A percentile compares a stretch with the other conserved stretches of the same genome.
Evolutionary conservation across 139 green algal species (phyloP).

Genomic region (Zygnema circumcarinatum): DNA sequence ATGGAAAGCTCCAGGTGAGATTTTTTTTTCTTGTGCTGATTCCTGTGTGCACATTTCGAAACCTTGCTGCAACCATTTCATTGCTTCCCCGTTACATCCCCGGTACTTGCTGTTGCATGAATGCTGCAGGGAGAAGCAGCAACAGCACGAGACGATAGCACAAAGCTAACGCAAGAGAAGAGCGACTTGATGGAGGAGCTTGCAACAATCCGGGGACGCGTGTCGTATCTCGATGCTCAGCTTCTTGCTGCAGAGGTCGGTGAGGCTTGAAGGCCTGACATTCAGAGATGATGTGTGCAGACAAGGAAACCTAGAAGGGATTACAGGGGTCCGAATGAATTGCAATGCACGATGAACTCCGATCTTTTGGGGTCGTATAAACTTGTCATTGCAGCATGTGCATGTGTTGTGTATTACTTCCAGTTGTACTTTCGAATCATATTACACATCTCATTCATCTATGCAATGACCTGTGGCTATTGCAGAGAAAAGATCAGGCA

Average conservation of each 20-base stretch:
- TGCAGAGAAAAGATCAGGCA: not conserved
- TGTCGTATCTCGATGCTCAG: slow-evolving; percentile 27
- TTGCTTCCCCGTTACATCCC: not conserved
- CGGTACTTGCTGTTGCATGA: not conserved
- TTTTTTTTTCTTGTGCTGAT: not conserved
- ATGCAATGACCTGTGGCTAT: not conserved
- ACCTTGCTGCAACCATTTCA: not conserved
- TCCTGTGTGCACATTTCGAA: not conserved
- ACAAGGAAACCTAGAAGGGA: too few relatives aligned
- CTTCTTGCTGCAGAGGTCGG: slow-evolving; percentile 15
- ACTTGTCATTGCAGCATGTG: not conserved
- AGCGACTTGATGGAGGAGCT: slow-evolving; percentile 34
- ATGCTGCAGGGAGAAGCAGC: not conserved
- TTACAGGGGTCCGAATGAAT: too few relatives aligned
- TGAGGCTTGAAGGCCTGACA: too few relatives aligned
- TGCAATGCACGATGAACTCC: too few relatives aligned
- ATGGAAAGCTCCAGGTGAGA: slow-evolving; percentile 33
- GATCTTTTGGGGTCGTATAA: too few relatives aligned
- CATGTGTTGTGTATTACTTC: not conserved
- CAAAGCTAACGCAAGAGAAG: slow-evolving; percentile 34
- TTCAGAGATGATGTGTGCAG: too few relatives aligned
- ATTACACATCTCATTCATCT: not conserved
- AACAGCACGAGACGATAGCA: slow-evolving; percentile 17
- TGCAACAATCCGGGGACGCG: not conserved
- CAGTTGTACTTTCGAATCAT: not conserved